Percentiles rank a stretch among this genome's conserved stretches.
phyloP scores from a whole-genome alignment of 129 eudicot genomes.

The Gnaphalium uliginosum region DNA sequence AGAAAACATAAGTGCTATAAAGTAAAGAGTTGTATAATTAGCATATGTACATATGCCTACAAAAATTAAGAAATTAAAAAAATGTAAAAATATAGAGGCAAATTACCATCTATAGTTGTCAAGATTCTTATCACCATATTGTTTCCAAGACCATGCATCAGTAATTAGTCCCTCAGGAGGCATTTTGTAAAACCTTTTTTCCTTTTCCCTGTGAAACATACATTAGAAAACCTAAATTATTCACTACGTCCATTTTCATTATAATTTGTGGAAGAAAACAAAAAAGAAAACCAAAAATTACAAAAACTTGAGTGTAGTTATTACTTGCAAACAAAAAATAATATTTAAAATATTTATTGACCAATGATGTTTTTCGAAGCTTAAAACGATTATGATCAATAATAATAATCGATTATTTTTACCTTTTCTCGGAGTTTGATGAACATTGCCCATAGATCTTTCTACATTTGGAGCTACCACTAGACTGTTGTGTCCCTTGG shows the following conservation, averaged over 20 bases:
- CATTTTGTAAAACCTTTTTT: constrained; percentile 68
- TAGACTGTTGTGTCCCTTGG: neutral
- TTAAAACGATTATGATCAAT: too few relatives aligned
- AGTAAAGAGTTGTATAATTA: too few relatives aligned
- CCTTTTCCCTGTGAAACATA: neutral
- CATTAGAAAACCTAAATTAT: neutral
- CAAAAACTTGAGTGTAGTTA: too few relatives aligned
- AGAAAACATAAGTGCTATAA: too few relatives aligned
- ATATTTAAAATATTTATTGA: too few relatives aligned
- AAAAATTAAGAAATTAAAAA: neutral
- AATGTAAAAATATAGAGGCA: neutral
- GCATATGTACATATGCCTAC: too few relatives aligned
- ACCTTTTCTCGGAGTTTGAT: constrained; percentile 65
- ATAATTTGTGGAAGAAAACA: too few relatives aligned
- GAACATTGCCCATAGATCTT: constrained; percentile 20
- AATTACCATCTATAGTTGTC: constrained; percentile 87
- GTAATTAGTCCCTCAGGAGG: constrained; percentile 66
- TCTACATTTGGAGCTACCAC: constrained; percentile 27
- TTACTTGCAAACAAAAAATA: too few relatives aligned
- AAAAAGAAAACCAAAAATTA: too few relatives aligned
- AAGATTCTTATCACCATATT: constrained; percentile 77
- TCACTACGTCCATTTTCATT: too few relatives aligned
- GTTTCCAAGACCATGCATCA: constrained; percentile 85
- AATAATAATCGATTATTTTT: neutral
- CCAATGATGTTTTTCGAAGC: too few relatives aligned